Percentiles rank a stretch among this genome's conserved stretches.
These are phyloP conservation scores for Colletotrichum chlorophyti DNA, from an alignment of 2,329 filamentous ascomycete genomes.

Conservation along the genomic window DNA sequence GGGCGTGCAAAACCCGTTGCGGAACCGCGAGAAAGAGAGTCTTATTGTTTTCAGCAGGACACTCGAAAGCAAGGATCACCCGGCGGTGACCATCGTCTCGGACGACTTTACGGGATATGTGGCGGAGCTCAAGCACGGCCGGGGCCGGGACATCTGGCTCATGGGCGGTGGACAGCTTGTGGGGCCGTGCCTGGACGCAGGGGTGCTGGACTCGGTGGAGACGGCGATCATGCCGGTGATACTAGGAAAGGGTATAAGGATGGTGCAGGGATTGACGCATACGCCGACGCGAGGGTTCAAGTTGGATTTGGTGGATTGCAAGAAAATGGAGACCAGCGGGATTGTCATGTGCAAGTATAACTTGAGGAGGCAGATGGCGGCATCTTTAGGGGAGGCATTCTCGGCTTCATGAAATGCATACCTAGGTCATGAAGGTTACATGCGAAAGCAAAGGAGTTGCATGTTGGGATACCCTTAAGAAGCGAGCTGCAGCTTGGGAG, in stretches of 20 bases:
- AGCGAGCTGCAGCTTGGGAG: no score
- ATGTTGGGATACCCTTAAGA: background rate
- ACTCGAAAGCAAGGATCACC: conserved; percentile 30
- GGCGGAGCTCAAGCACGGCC: conserved; percentile 29
- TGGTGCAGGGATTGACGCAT: conserved; percentile 25
- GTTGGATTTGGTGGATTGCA: conserved; percentile 23
- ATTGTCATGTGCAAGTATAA: conserved; percentile 33
- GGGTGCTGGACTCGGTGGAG: conserved; percentile 40
- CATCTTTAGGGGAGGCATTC: conserved; percentile 16
- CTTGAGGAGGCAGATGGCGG: conserved; percentile 6
- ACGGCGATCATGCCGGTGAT: conserved; percentile 36
- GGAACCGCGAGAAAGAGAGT: conserved; percentile 22
- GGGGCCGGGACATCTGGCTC: conserved; percentile 41
- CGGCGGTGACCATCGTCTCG: conserved; percentile 34
- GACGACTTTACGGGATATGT: conserved; percentile 31
- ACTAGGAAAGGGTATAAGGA: conserved; percentile 34
- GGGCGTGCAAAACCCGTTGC: conserved; percentile 33
- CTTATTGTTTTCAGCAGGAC: conserved; percentile 39
- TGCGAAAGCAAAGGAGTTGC: background rate
- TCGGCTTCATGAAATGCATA: background rate
- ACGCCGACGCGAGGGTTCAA: background rate
- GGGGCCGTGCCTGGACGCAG: conserved; percentile 35
- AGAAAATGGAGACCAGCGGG: conserved; percentile 28
- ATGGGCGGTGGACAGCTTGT: conserved; percentile 43
- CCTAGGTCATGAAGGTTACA: no score